A percentile compares a stretch with the other conserved stretches of the same genome.
phyloP scores from a whole-genome alignment of 2,329 filamentous ascomycete species.

The Blumeriella jaapii region DNA sequence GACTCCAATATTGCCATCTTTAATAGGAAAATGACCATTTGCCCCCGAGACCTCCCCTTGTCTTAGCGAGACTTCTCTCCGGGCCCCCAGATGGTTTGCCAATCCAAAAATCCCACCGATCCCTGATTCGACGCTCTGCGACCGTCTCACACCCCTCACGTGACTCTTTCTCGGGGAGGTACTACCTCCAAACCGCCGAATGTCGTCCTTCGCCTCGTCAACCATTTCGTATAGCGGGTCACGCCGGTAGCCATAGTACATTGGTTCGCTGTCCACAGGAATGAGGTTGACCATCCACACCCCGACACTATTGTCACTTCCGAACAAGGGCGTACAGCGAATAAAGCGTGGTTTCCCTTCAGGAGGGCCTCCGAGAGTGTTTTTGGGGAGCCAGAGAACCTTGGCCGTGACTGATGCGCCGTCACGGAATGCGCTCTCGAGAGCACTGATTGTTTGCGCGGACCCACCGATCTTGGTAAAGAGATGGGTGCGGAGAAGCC shows the following conservation, averaged over 20 bases:
- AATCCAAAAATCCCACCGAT: no score
- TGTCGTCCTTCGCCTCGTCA: constrained; percentile 9
- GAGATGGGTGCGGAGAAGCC: constrained; percentile 49
- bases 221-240: constrained; percentile 5
- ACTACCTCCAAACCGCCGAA: constrained; percentile 4
- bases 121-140: no score
- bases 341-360: constrained; percentile 55
- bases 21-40: no score
- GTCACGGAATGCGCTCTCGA: constrained; percentile 46
- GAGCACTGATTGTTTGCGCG: constrained; percentile 33
- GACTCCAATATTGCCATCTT: no score
- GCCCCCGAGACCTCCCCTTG: no score
- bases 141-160: no score
- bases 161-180: no score
- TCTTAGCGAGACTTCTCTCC: no score
- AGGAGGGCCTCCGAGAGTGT: constrained; percentile 27
- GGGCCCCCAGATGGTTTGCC: no score
- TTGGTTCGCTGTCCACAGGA: constrained; percentile 9
- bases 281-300: constrained; percentile 69
- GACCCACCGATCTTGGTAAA: constrained; percentile 41
- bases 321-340: constrained; percentile 60
- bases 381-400: constrained; percentile 51
- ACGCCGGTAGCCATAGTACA: background rate
- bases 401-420: constrained; percentile 62
- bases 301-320: constrained; percentile 52